A percentile compares a stretch with the other conserved stretches of the same genome.
Evolutionary conservation across 352 stramenopile species (phyloP).

Genomic region (Globisporangium abappressorium): DNA sequence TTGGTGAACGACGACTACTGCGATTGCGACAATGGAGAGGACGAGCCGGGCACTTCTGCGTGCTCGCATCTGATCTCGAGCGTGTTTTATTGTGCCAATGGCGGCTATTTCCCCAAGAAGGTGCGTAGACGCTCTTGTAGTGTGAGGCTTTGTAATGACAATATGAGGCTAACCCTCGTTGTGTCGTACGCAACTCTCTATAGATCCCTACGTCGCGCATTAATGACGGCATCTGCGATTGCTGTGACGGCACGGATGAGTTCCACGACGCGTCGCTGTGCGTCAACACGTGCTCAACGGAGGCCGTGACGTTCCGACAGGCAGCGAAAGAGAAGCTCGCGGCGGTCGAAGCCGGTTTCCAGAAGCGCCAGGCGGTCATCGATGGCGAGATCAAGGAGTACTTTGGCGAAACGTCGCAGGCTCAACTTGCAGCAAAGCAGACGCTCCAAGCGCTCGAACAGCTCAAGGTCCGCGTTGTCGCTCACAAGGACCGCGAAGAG

Average conservation of each 20-base stretch:
- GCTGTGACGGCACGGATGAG: conserved; percentile 96
- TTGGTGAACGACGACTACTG: conserved; percentile 93
- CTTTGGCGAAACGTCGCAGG: conserved; percentile 36
- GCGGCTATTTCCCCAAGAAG: conserved; percentile 53
- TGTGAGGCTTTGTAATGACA: not conserved
- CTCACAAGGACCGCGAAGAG: conserved; percentile 69
- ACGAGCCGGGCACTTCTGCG: conserved; percentile 87
- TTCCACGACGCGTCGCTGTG: conserved; percentile 25
- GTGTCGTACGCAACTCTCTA: not conserved
- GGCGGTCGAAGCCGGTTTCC: conserved; percentile 42
- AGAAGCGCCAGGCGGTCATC: conserved; percentile 43
- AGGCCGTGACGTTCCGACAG: conserved; percentile 36
- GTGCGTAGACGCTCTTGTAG: conserved; percentile 19
- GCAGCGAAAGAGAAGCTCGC: conserved; percentile 35
- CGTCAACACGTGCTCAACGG: conserved; percentile 41
- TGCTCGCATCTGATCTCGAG: conserved; percentile 59
- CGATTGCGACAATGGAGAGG: conserved; percentile 87
- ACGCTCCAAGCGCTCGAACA: conserved; percentile 34
- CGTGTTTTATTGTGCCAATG: conserved; percentile 75
- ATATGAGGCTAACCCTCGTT: no score
- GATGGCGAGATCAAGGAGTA: conserved; percentile 37
- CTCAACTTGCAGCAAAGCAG: conserved; percentile 27
- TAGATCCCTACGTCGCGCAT: conserved; percentile 82
- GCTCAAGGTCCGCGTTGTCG: conserved; percentile 54
- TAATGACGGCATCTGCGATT: conserved; percentile 96